A percentile compares a stretch with the other conserved stretches of the same genome.
These are phyloP conservation scores for Diaporthe vexans DNA, from an alignment of 2,329 filamentous ascomycete genomes.

Conservation along the genomic window DNA sequence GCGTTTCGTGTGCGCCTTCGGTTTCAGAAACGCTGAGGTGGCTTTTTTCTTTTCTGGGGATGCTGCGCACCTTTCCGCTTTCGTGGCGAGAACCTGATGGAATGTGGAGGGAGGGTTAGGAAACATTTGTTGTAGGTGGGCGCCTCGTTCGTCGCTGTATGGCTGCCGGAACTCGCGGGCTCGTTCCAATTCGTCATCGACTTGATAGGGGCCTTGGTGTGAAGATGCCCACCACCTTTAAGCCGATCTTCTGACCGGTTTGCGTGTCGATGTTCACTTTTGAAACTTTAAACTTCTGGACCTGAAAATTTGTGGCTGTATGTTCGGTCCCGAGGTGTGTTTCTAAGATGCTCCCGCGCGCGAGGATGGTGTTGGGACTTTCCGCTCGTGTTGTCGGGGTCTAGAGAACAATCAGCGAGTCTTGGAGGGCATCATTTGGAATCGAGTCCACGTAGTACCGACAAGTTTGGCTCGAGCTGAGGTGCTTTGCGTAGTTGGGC, in stretches of 20 bases:
- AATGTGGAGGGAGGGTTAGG: not conserved
- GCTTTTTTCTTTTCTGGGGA: too few species aligned
- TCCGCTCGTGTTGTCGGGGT: not conserved
- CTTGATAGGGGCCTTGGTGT: not conserved
- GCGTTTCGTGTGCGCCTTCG: not conserved
- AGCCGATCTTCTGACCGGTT: slow-evolving; percentile 23
- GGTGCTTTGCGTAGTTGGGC: too few species aligned
- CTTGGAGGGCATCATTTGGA: slow-evolving; percentile 1
- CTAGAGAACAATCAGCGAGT: not conserved
- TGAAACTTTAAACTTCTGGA: not conserved
- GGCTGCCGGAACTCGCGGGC: not conserved
- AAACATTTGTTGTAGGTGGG: too few species aligned
- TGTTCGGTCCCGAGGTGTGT: slow-evolving; percentile 3
- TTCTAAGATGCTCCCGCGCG: not conserved
- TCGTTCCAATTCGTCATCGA: slow-evolving; percentile 23
- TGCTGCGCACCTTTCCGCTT: not conserved
- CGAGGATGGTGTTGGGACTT: not conserved
- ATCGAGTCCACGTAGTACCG: too few species aligned
- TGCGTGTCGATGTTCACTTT: not conserved
- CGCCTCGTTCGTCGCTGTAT: not conserved
- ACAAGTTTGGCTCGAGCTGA: too few species aligned
- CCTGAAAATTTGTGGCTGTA: not conserved
- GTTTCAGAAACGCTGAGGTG: not conserved
- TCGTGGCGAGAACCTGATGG: not conserved
- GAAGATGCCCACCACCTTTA: slow-evolving; percentile 7